phyloP scores from a whole-genome alignment of 2,329 filamentous ascomycete species.

The Fusarium sambucinum region DNA sequence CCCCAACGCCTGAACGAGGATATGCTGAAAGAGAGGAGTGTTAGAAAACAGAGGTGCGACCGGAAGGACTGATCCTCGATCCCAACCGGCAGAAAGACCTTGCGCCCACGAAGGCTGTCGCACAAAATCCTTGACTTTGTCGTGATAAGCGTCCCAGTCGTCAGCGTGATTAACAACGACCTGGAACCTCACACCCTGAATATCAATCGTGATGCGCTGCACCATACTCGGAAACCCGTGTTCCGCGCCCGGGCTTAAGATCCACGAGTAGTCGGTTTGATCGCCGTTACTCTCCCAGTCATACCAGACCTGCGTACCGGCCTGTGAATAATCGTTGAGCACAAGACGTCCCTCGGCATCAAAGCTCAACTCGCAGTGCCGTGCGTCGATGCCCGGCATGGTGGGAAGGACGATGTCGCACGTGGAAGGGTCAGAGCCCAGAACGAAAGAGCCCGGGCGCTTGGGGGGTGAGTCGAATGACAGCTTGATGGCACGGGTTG shows the following conservation, averaged over 20 bases:
- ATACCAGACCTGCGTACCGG: constrained; percentile 58
- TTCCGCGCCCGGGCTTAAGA: constrained; percentile 51
- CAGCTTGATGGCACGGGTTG: constrained; percentile 52
- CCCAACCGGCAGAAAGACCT: constrained; percentile 48
- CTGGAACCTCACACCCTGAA: constrained; percentile 57
- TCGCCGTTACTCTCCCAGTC: constrained; percentile 57
- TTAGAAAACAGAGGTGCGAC: constrained; percentile 48
- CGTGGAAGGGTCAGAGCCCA: constrained; percentile 53
- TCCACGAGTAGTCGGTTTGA: constrained; percentile 53
- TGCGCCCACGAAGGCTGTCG: constrained; percentile 48
- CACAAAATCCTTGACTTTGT: constrained; percentile 53
- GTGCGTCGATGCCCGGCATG: constrained; percentile 51
- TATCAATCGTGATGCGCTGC: constrained; percentile 54
- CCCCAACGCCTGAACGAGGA: constrained; percentile 54
- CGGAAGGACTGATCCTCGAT: constrained; percentile 43
- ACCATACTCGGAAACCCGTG: constrained; percentile 53
- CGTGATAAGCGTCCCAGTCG: constrained; percentile 51
- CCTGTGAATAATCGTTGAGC: constrained; percentile 55
- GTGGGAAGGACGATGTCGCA: constrained; percentile 56
- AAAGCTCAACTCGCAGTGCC: constrained; percentile 56
- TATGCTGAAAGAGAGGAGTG: constrained; percentile 51
- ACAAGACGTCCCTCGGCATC: constrained; percentile 55
- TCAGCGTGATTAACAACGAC: constrained; percentile 54
- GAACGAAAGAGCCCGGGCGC: constrained; percentile 53
- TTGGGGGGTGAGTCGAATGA: constrained; percentile 53